Conservation (phyloP, 2,329 filamentous ascomycete species). For the Boeremia lycopersici region DNA sequence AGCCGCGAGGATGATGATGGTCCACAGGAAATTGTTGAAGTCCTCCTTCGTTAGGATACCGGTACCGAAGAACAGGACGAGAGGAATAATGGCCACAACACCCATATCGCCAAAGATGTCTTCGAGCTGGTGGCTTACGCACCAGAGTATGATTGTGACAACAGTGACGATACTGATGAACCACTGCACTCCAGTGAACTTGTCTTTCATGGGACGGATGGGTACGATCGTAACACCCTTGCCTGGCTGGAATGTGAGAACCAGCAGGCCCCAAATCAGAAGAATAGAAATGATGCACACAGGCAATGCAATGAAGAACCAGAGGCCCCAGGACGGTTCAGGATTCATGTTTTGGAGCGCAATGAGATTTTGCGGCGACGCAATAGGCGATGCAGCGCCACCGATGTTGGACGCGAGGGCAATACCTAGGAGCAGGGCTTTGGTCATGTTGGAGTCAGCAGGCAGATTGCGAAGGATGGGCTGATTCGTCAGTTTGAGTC, state of each 20-base stretch:
- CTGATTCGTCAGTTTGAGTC: constrained; percentile 51
- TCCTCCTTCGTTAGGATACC: constrained; percentile 98
- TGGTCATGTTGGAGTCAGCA: constrained; percentile 88
- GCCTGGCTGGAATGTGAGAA: constrained; percentile 84
- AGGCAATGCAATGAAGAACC: constrained; percentile 96
- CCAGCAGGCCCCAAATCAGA: constrained; percentile 85
- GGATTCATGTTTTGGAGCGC: constrained; percentile 95
- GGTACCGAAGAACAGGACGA: constrained; percentile 94
- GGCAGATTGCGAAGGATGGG: constrained; percentile 94
- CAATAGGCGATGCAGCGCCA: constrained; percentile 94
- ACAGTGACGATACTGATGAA: constrained; percentile 88
- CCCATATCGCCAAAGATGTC: constrained; percentile 95
- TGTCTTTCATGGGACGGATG: constrained; percentile 86
- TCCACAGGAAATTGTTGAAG: constrained; percentile 99
- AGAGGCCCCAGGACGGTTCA: constrained; percentile 87
- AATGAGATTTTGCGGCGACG: constrained; percentile 96
- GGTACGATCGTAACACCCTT: constrained; percentile 87
- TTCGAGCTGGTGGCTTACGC: constrained; percentile 86
- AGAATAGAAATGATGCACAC: constrained; percentile 89
- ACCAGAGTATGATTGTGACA: constrained; percentile 88
- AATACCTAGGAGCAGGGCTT: constrained; percentile 93
- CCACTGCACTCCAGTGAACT: constrained; percentile 86
- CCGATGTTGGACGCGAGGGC: constrained; percentile 94
- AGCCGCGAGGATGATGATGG: constrained; percentile 96
- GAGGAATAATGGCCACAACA: constrained; percentile 93